Evolutionary conservation across 805 yeast species (phyloP).

Genomic region (Candida lessepsii): DNA sequence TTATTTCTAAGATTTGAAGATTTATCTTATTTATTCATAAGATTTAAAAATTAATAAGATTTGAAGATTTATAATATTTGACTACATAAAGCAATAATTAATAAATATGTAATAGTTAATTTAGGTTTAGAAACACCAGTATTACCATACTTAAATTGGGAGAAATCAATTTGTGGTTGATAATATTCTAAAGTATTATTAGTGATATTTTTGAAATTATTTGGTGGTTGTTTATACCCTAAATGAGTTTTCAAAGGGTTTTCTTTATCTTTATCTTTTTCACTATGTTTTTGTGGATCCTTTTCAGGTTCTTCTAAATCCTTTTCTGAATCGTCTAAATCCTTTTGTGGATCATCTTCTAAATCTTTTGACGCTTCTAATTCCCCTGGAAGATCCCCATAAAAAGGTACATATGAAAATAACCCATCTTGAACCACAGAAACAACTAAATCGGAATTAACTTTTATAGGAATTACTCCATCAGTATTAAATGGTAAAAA

Average conservation of each 20-base stretch:
- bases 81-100: constrained; percentile 7
- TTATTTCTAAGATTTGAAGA: too few species aligned
- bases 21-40: neutral
- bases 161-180: too few species aligned
- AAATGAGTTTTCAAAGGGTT: too few species aligned
- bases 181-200: too few species aligned
- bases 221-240: too few species aligned
- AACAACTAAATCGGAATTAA: constrained; percentile 14
- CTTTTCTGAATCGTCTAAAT: too few species aligned
- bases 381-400: neutral
- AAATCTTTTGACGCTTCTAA: neutral
- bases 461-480: neutral
- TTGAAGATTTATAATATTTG: neutral
- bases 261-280: neutral
- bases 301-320: neutral
- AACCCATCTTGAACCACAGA: constrained; percentile 9
- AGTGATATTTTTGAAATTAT: too few species aligned
- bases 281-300: neutral
- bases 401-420: neutral
- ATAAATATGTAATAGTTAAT: constrained; percentile 6
- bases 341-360: neutral
- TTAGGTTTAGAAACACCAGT: constrained; percentile 4
- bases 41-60: constrained; percentile 8
- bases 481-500: constrained; percentile 17
- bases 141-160: too few species aligned